phyloP scores from a whole-genome alignment of 169 alveolate species.

The Cryptosporidium sp. region DNA sequence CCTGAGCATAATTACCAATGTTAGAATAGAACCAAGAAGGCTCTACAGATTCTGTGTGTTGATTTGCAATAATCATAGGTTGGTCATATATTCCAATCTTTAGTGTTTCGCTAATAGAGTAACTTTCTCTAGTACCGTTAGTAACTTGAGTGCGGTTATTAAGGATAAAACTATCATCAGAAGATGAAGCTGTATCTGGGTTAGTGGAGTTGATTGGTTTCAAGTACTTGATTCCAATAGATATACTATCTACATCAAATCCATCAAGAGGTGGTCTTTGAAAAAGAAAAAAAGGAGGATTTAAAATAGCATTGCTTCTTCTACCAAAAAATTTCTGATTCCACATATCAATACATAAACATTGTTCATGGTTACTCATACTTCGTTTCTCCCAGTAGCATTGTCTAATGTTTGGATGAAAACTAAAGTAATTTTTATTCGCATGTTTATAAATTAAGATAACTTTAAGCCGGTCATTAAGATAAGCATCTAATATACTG shows the following conservation, averaged over 20 bases:
- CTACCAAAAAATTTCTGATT: conserved; percentile 17
- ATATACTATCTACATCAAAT: conserved; percentile 41
- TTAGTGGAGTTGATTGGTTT: conserved; percentile 8
- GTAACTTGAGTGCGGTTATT: background rate
- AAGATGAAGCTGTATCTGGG: background rate
- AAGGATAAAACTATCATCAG: background rate
- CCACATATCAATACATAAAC: conserved; percentile 76
- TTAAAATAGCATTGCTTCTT: background rate
- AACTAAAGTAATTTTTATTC: conserved; percentile 24
- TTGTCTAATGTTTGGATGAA: conserved; percentile 29
- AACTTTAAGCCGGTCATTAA: conserved; percentile 41
- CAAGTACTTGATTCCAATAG: conserved; percentile 32
- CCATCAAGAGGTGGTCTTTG: conserved; percentile 32
- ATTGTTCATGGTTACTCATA: conserved; percentile 15
- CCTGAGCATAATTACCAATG: conserved; percentile 53
- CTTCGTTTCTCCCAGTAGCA: conserved; percentile 51
- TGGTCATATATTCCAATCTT: conserved; percentile 68
- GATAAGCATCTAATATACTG: conserved; percentile 36
- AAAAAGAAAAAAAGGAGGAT: conserved; percentile 51
- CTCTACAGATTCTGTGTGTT: conserved; percentile 32
- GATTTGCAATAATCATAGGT: conserved; percentile 58
- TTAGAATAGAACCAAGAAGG: conserved; percentile 75
- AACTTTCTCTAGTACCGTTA: background rate
- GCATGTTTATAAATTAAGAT: conserved; percentile 21
- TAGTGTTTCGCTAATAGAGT: conserved; percentile 19